Percentiles rank a stretch among this genome's conserved stretches.
phyloP scores from a whole-genome alignment of 148 eudicot genomes.

The Rhododendron williamsianum region DNA sequence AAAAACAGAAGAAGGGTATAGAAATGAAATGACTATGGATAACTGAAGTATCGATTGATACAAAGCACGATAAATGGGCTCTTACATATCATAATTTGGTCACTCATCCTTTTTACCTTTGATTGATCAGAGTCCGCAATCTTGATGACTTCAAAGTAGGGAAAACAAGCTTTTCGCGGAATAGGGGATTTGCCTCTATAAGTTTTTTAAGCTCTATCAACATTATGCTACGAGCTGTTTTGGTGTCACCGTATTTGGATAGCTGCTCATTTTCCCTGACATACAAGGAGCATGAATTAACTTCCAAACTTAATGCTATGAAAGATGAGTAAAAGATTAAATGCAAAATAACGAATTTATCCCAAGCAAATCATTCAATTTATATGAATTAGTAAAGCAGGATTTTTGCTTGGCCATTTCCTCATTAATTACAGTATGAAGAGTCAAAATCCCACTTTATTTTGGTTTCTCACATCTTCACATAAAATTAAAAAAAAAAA shows the following conservation, averaged over 20 bases:
- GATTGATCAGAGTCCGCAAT: slow-evolving; percentile 81
- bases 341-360: background rate
- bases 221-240: slow-evolving; percentile 80
- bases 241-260: slow-evolving; percentile 79
- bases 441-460: slow-evolving; percentile 1
- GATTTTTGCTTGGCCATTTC: background rate
- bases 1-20: background rate
- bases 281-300: slow-evolving; percentile 10
- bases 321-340: background rate
- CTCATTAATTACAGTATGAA: background rate
- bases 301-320: background rate
- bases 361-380: background rate
- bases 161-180: slow-evolving; percentile 75
- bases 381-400: background rate
- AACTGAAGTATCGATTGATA: background rate
- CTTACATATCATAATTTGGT: background rate
- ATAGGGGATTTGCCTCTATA: slow-evolving; percentile 85
- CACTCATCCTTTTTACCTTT: slow-evolving; percentile 44
- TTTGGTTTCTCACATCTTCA: background rate
- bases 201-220: slow-evolving; percentile 74
- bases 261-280: slow-evolving; percentile 89
- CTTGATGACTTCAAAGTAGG: slow-evolving; percentile 75
- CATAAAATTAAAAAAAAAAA: background rate
- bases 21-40: background rate
- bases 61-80: background rate